A percentile compares a stretch with the other conserved stretches of the same genome.
These are phyloP conservation scores for Yarrowia hollandica DNA, from an alignment of 805 yeast species.

Conservation along the genomic window DNA sequence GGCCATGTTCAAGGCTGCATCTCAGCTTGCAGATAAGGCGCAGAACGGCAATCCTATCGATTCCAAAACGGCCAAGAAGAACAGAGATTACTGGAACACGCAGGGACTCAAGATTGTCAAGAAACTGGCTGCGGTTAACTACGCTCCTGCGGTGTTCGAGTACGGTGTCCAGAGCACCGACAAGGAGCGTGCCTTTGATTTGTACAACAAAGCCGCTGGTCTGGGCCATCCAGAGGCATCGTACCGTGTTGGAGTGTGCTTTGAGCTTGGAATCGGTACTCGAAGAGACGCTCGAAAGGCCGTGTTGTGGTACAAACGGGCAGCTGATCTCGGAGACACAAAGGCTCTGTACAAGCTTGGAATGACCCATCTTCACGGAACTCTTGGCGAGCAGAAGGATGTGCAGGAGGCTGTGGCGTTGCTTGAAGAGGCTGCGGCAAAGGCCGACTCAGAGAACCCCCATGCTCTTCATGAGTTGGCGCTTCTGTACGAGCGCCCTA, in stretches of 20 bases:
- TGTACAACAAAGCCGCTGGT: constrained; percentile 59
- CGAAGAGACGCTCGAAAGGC: constrained; percentile 49
- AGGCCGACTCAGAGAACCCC: constrained; percentile 49
- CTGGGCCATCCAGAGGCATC: constrained; percentile 60
- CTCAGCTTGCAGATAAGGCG: constrained; percentile 33
- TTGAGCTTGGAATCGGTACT: constrained; percentile 64
- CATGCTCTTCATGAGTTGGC: constrained; percentile 63
- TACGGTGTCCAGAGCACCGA: constrained; percentile 57
- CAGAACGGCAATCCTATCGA: constrained; percentile 44
- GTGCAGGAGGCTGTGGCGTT: constrained; percentile 51
- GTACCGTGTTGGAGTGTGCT: constrained; percentile 69
- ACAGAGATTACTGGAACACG: constrained; percentile 55
- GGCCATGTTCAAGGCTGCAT: constrained; percentile 19
- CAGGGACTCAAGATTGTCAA: constrained; percentile 63
- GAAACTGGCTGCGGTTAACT: constrained; percentile 49
- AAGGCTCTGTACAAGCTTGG: constrained; percentile 76
- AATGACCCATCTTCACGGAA: constrained; percentile 57
- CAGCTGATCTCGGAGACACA: constrained; percentile 62
- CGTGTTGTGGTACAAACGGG: constrained; percentile 54
- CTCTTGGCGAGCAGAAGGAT: constrained; percentile 44
- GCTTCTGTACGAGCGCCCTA: constrained; percentile 52
- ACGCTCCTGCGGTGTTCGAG: constrained; percentile 58
- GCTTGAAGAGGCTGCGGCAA: constrained; percentile 52
- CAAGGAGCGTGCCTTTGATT: constrained; percentile 60
- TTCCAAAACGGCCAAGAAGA: constrained; percentile 50